These are phyloP conservation scores for Bimuria novae-zelandiae DNA, from an alignment of 2,329 filamentous ascomycete genomes.

Conservation along the genomic window DNA sequence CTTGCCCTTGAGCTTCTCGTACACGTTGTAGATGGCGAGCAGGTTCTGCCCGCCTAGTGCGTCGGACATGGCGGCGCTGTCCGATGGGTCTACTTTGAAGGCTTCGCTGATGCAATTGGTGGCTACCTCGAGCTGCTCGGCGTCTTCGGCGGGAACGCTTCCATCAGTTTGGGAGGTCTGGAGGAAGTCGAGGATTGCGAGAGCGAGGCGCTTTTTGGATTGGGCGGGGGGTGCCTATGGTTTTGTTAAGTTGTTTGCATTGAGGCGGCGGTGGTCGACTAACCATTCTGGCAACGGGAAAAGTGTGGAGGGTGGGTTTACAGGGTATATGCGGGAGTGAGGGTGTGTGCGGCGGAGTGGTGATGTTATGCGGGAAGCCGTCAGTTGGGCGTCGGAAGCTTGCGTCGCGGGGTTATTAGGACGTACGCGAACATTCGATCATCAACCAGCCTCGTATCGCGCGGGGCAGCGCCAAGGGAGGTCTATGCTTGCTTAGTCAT, in stretches of 20 bases:
- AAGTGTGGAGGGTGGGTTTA: neutral
- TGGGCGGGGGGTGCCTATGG: conserved; percentile 33
- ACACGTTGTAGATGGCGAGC: conserved; percentile 89
- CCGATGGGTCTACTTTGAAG: conserved; percentile 89
- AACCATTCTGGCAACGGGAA: conserved; percentile 34
- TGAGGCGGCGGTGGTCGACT: conserved; percentile 18
- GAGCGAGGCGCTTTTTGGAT: conserved; percentile 85
- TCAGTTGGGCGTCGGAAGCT: neutral
- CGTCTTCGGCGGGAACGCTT: conserved; percentile 83
- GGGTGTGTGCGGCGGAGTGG: neutral
- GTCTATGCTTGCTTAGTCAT: too few species aligned
- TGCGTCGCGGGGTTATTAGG: too few species aligned
- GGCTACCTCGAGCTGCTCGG: conserved; percentile 92
- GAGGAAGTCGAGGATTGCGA: conserved; percentile 97
- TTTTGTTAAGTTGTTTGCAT: conserved; percentile 20
- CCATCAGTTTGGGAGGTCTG: conserved; percentile 82
- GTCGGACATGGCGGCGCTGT: conserved; percentile 72
- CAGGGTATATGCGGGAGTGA: neutral
- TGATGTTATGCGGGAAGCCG: neutral
- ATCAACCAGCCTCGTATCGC: too few species aligned
- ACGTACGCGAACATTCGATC: too few species aligned
- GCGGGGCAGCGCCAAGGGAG: too few species aligned
- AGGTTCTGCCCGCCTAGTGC: conserved; percentile 87
- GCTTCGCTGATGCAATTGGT: conserved; percentile 92
- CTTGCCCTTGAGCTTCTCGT: conserved; percentile 87